Conservation (phyloP, 306 rosid species). For the Begonia masoniana region DNA sequence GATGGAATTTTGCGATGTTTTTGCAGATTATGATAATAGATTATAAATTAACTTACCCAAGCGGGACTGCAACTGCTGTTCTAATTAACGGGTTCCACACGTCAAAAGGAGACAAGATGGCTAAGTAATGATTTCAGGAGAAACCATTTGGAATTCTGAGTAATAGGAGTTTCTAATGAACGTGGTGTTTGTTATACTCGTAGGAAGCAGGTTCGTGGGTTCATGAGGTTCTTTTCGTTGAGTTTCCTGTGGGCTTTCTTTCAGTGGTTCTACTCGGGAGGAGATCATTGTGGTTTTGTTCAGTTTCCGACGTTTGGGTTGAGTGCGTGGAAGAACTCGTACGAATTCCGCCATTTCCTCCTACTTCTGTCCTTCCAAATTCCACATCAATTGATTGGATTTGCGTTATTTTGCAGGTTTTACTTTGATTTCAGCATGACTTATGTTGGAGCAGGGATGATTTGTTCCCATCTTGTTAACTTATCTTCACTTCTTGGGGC, state of each 20-base stretch:
- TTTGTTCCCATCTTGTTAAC: slow-evolving; percentile 91
- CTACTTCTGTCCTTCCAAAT: slow-evolving; percentile 4
- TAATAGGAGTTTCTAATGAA: slow-evolving; percentile 14
- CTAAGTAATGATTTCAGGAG: slow-evolving; percentile 41
- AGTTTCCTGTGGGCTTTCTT: slow-evolving; percentile 90
- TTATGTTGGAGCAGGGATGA: slow-evolving; percentile 98
- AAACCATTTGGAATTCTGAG: slow-evolving; percentile 5
- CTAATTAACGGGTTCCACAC: slow-evolving; percentile 96
- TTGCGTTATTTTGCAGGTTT: slow-evolving; percentile 43
- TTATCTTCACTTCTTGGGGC: slow-evolving; percentile 87
- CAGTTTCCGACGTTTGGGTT: slow-evolving; percentile 97
- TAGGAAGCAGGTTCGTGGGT: slow-evolving; percentile 90
- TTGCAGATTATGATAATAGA: slow-evolving; percentile 89
- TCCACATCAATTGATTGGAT: slow-evolving; percentile 11
- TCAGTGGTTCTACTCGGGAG: slow-evolving; percentile 88
- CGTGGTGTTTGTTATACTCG: background rate
- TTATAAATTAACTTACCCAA: slow-evolving; percentile 84
- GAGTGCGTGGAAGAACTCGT: slow-evolving; percentile 77
- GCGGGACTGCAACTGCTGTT: slow-evolving; percentile 99
- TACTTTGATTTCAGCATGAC: slow-evolving; percentile 97
- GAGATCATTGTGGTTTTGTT: slow-evolving; percentile 68
- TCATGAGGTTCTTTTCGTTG: slow-evolving; percentile 51
- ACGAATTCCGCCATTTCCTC: slow-evolving; percentile 14
- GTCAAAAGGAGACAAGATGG: slow-evolving; percentile 68
- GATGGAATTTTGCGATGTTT: slow-evolving; percentile 13